Evolutionary conservation across 2,329 filamentous ascomycete species (phyloP).

Genomic region (Nigrospora sphaerica): DNA sequence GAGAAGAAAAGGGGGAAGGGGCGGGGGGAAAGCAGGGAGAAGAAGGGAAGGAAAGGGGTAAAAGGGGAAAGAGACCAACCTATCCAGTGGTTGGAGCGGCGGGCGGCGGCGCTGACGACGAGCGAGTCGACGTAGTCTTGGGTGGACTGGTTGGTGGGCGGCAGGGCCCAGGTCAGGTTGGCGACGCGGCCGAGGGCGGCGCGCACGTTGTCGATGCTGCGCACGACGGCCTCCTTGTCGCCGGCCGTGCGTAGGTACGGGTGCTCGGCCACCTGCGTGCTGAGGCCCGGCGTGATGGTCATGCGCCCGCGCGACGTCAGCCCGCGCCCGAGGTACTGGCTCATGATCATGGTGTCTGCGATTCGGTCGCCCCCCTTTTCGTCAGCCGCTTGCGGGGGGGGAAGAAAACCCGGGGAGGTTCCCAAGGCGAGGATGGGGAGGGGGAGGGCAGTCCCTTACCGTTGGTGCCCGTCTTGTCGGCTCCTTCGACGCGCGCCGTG

Average conservation of each 20-base stretch:
- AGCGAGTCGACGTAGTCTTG: slow-evolving; percentile 45
- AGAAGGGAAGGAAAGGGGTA: background rate
- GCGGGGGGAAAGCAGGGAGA: too few relatives aligned
- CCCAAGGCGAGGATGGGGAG: background rate
- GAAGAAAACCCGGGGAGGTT: slow-evolving; percentile 6
- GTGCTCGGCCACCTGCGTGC: slow-evolving; percentile 46
- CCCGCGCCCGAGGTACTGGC: slow-evolving; percentile 56
- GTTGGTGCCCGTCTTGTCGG: slow-evolving; percentile 8
- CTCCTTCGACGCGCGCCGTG: slow-evolving; percentile 52
- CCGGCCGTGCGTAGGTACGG: slow-evolving; percentile 50
- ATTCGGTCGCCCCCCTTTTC: background rate
- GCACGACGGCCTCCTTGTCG: slow-evolving; percentile 52
- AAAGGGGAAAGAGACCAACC: slow-evolving; percentile 9
- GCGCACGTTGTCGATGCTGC: slow-evolving; percentile 51
- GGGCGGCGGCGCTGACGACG: slow-evolving; percentile 24
- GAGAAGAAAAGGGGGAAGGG: too few relatives aligned
- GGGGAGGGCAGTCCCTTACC: background rate
- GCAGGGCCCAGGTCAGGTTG: slow-evolving; percentile 47
- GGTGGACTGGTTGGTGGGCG: slow-evolving; percentile 40
- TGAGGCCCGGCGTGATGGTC: slow-evolving; percentile 50
- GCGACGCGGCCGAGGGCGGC: slow-evolving; percentile 43
- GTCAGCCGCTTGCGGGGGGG: too few relatives aligned
- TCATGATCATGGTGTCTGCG: slow-evolving; percentile 34
- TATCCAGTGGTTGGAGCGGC: slow-evolving; percentile 42
- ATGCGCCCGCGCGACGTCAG: slow-evolving; percentile 50